Evolutionary conservation across 306 rosid genomes (phyloP).

Genomic region (Quercus rubra): DNA sequence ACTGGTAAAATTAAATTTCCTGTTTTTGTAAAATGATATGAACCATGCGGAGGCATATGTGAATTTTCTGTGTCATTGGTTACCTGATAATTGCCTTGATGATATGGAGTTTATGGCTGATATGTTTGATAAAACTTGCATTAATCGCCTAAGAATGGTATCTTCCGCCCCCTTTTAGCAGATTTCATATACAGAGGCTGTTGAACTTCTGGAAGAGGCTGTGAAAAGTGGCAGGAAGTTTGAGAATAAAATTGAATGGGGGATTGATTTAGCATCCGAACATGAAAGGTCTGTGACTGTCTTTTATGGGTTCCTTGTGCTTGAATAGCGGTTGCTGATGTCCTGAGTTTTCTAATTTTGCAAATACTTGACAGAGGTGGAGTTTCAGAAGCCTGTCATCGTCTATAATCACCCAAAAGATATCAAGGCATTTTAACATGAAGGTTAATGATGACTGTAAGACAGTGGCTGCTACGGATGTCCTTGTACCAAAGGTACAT

Average conservation of each 20-base stretch:
- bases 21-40: constrained; percentile 71
- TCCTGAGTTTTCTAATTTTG: constrained; percentile 19
- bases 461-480: constrained; percentile 98
- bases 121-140: constrained; percentile 76
- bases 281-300: constrained; percentile 68
- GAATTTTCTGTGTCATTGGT: constrained; percentile 79
- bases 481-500: constrained; percentile 88
- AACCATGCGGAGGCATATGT: constrained; percentile 93
- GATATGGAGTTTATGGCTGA: constrained; percentile 91
- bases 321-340: constrained; percentile 16
- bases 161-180: constrained; percentile 70
- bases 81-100: constrained; percentile 80
- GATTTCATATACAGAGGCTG: constrained; percentile 80
- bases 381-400: constrained; percentile 86
- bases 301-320: constrained; percentile 5
- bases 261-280: constrained; percentile 88
- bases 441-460: constrained; percentile 81
- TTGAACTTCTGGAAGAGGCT: constrained; percentile 71
- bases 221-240: constrained; percentile 73
- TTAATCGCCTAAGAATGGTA: constrained; percentile 73
- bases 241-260: constrained; percentile 96
- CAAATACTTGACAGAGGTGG: constrained; percentile 83
- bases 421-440: constrained; percentile 97
- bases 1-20: constrained; percentile 10
- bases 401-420: constrained; percentile 86